These are phyloP conservation scores for Aspergillus oerlinghausenensis DNA, from an alignment of 2,329 filamentous ascomycete species.

Conservation along the genomic window DNA sequence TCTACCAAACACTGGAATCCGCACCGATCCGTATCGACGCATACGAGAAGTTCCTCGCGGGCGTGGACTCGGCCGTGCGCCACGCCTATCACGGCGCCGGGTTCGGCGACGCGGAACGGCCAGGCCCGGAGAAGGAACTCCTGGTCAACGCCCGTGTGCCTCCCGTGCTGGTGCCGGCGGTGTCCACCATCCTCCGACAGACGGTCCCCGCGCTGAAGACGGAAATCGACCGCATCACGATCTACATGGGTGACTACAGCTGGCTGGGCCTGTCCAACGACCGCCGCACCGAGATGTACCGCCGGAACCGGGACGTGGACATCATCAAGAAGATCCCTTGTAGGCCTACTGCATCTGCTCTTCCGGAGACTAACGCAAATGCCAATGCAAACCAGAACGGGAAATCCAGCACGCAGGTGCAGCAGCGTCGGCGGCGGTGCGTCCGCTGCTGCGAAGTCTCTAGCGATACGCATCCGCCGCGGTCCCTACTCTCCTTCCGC, in stretches of 20 bases:
- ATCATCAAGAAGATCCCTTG: slow-evolving; percentile 49
- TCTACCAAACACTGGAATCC: slow-evolving; percentile 50
- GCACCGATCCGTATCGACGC: slow-evolving; percentile 57
- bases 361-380: background rate
- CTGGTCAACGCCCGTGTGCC: slow-evolving; percentile 51
- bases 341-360: slow-evolving; percentile 4
- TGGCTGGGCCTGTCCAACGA: slow-evolving; percentile 64
- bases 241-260: slow-evolving; percentile 69
- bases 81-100: slow-evolving; percentile 50
- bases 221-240: slow-evolving; percentile 59
- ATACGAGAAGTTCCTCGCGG: slow-evolving; percentile 60
- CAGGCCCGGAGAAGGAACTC: slow-evolving; percentile 49
- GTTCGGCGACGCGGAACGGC: slow-evolving; percentile 43
- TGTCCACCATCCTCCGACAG: slow-evolving; percentile 46
- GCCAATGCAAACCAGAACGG: background rate
- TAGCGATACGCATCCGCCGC: slow-evolving; percentile 51
- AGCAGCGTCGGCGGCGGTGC: slow-evolving; percentile 42
- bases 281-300: slow-evolving; percentile 54
- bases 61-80: slow-evolving; percentile 63
- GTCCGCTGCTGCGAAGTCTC: slow-evolving; percentile 62
- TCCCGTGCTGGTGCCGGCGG: slow-evolving; percentile 45
- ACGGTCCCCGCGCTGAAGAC: slow-evolving; percentile 54
- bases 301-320: slow-evolving; percentile 56
- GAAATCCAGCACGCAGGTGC: slow-evolving; percentile 4
- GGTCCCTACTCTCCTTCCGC: slow-evolving; percentile 31